Conservation (phyloP, 1,284 basidiomycete species). For the Apiotrichum montevideense region DNA sequence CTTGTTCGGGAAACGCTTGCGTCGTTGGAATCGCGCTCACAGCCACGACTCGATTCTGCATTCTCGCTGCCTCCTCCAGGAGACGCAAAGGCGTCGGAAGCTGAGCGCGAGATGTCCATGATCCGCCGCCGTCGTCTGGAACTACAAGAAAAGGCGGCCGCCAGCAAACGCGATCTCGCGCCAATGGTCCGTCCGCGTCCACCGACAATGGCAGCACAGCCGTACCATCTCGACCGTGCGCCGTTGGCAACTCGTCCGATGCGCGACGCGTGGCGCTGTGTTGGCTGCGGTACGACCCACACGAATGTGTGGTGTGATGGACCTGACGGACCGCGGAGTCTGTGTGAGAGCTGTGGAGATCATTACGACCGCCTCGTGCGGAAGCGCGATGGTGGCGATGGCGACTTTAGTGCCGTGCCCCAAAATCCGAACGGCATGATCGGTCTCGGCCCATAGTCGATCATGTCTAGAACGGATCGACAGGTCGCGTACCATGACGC, state of each 20-base stretch:
- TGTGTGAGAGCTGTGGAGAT: constrained; percentile 31
- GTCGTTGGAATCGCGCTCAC: constrained; percentile 20
- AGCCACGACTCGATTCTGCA: constrained; percentile 17
- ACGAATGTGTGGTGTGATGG: constrained; percentile 26
- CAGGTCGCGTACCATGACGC: too few relatives aligned
- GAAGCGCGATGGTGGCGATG: constrained; percentile 7
- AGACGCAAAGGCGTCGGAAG: constrained; percentile 20
- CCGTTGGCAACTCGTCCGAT: background rate
- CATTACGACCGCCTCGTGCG: constrained; percentile 6
- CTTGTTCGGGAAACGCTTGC: constrained; percentile 23
- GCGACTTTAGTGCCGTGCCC: constrained; percentile 8
- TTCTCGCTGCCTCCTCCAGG: constrained; percentile 16
- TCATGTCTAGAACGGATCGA: too few relatives aligned
- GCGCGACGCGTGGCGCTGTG: constrained; percentile 22
- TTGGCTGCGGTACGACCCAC: constrained; percentile 23
- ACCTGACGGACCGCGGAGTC: constrained; percentile 33
- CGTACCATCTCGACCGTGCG: background rate
- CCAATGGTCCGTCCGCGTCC: background rate
- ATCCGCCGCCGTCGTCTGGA: constrained; percentile 34
- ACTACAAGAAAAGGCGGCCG: constrained; percentile 31
- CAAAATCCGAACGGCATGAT: background rate
- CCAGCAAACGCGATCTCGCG: constrained; percentile 12
- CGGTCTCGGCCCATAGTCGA: background rate
- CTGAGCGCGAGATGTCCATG: constrained; percentile 41
- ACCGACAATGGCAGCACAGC: background rate